Conservation (phyloP, 1,284 basidiomycete species). For the Leccinum ponderosum region DNA sequence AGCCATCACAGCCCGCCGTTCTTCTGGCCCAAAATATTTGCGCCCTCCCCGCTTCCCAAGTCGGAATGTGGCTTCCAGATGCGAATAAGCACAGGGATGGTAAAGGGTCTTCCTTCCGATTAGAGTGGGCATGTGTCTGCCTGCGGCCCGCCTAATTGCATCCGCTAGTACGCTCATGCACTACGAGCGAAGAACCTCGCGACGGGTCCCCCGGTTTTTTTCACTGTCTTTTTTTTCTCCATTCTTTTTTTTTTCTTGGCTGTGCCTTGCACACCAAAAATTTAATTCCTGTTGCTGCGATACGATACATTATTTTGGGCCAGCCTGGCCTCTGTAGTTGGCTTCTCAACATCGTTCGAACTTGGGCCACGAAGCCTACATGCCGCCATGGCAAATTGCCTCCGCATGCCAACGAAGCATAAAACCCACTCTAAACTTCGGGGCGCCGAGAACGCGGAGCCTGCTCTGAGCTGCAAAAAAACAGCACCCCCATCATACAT, state of each 20-base stretch:
- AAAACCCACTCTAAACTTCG: background rate
- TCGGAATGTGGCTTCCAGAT: constrained; percentile 20
- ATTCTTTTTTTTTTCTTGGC: background rate
- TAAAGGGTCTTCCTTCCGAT: constrained; percentile 26
- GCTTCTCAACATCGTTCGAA: constrained; percentile 4
- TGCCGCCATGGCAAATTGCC: background rate
- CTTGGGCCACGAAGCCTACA: constrained; percentile 2
- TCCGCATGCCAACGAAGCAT: background rate
- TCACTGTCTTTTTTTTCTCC: background rate
- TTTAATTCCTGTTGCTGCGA: constrained; percentile 2
- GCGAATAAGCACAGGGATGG: constrained; percentile 20
- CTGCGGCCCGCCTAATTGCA: constrained; percentile 30
- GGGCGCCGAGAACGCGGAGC: constrained; percentile 22
- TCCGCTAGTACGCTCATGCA: constrained; percentile 24
- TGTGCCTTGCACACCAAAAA: constrained; percentile 20
- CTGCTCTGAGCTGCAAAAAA: constrained; percentile 19
- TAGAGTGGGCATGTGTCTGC: constrained; percentile 28
- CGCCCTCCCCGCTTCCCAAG: constrained; percentile 17
- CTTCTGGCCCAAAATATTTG: constrained; percentile 13
- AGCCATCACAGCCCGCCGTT: constrained; percentile 16
- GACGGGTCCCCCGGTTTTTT: constrained; percentile 10
- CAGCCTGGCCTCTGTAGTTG: constrained; percentile 4
- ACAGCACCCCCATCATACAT: background rate
- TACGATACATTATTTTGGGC: constrained; percentile 6
- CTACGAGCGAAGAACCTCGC: constrained; percentile 23